These are phyloP conservation scores for Colletotrichum sp. DNA, from an alignment of 2,329 filamentous ascomycete species.

Conservation along the genomic window DNA sequence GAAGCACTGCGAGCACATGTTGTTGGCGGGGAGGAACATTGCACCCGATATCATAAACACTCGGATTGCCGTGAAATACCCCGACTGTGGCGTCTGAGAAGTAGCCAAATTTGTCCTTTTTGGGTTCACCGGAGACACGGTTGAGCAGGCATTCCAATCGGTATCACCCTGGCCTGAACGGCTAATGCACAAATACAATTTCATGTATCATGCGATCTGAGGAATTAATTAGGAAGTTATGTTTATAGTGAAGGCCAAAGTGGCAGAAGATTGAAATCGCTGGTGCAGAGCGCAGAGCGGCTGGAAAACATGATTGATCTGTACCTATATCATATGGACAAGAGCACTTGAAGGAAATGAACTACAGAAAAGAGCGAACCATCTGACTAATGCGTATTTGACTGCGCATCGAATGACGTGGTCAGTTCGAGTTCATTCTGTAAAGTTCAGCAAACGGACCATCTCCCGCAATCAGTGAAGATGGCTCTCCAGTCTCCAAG, in stretches of 20 bases:
- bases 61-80: slow-evolving; percentile 19
- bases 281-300: too few relatives aligned
- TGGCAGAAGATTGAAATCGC: too few relatives aligned
- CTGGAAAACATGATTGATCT: too few relatives aligned
- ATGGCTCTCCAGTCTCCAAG: not conserved
- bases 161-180: too few relatives aligned
- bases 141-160: too few relatives aligned
- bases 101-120: not conserved
- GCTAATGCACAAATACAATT: too few relatives aligned
- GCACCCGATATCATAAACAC: slow-evolving; percentile 15
- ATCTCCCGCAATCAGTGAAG: not conserved
- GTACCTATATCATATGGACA: too few relatives aligned
- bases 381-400: not conserved
- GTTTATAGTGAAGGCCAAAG: too few relatives aligned
- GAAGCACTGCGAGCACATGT: slow-evolving; percentile 22
- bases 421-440: not conserved
- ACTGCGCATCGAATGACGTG: not conserved
- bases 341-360: too few relatives aligned
- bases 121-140: too few relatives aligned
- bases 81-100: not conserved
- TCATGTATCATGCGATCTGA: too few relatives aligned
- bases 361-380: not conserved
- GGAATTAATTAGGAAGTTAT: too few relatives aligned
- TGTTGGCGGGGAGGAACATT: slow-evolving; percentile 15
- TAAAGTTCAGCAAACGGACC: not conserved